Evolutionary conservation across 1,284 basidiomycete genomes (phyloP).

Genomic region (Amanita bisporigera): DNA sequence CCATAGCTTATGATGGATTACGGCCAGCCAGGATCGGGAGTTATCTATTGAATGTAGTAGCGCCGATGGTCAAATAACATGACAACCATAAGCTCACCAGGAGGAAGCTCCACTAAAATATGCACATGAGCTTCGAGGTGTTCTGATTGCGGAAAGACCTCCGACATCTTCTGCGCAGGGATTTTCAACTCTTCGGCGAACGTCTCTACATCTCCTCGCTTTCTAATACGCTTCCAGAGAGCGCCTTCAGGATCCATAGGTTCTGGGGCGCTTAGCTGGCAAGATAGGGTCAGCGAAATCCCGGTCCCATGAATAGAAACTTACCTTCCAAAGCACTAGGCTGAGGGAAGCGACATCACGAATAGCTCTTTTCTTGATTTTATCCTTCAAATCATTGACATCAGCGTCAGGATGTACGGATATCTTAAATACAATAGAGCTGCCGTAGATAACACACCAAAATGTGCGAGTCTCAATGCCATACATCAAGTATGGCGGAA

Average conservation of each 20-base stretch:
- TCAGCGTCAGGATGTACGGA: neutral
- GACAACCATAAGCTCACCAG: neutral
- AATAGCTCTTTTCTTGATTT: neutral
- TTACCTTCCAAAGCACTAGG: neutral
- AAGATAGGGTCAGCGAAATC: neutral
- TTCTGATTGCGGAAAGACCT: neutral
- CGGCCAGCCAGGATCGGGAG: too few relatives aligned
- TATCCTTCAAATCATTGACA: neutral
- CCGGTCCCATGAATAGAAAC: neutral
- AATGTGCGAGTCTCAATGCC: neutral
- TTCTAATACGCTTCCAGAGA: neutral
- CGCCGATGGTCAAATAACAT: neutral
- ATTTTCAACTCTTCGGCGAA: slow-evolving; percentile 2
- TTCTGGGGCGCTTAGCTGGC: slow-evolving; percentile 2
- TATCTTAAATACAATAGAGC: neutral
- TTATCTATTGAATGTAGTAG: too few relatives aligned
- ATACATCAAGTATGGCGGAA: neutral
- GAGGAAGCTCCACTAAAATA: neutral
- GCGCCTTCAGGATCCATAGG: neutral
- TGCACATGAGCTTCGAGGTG: neutral
- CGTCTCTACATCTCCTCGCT: neutral
- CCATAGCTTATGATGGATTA: too few relatives aligned
- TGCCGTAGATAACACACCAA: neutral
- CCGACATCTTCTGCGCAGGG: neutral
- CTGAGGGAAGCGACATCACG: neutral